Evolutionary conservation across 345 rosid genomes (phyloP), one percentile per base, ranked within the genome.

Genomic region (Combretum micranthum): DNA sequence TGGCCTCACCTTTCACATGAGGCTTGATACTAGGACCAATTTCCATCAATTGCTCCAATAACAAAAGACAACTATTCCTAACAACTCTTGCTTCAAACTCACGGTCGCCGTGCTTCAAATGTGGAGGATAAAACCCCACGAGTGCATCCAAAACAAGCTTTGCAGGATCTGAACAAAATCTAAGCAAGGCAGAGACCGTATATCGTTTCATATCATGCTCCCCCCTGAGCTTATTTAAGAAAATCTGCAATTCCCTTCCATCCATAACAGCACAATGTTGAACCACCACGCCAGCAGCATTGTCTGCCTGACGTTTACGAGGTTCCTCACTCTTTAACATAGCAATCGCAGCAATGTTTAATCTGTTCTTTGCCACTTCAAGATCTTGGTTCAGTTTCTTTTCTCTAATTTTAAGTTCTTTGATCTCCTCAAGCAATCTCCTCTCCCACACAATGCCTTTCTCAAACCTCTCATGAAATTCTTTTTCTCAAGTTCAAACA

Each of bases 141-240:
- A 86, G 61, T 44, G 85, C 79, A 73, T 75, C 83, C 48, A 86
- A 58, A 56, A 81, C 87, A 56, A 86, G 78, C 71, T 72, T 77
- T 19, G 81, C 81, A 37, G 94, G 94, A 49, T 83, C 74, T 5
- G 70, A 26, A 32, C 78, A 80, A 20, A 53, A 39, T 20, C 64
- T 51, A 15, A 81, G 56, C 16, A 75, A 55, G 26, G 4, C 25
- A 0, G 20, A 20, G 7, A 83, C 71, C 49, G 72, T 72, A 11
- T 59, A 19, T 44, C 61, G 57, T 57, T 80, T 53, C 56, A 53
- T 60, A 57, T 61, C 64, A 51, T 44, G 59, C 50, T 69, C 70
- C 48, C 56, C 70, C 59, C 70, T 17, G 58, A 61, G 70, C 67
- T 76, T 79, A 59, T 62, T 79, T 55, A 81, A 69, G 69, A 83